Conservation (phyloP, 441 rosid species). For the Populus hybrid region DNA sequence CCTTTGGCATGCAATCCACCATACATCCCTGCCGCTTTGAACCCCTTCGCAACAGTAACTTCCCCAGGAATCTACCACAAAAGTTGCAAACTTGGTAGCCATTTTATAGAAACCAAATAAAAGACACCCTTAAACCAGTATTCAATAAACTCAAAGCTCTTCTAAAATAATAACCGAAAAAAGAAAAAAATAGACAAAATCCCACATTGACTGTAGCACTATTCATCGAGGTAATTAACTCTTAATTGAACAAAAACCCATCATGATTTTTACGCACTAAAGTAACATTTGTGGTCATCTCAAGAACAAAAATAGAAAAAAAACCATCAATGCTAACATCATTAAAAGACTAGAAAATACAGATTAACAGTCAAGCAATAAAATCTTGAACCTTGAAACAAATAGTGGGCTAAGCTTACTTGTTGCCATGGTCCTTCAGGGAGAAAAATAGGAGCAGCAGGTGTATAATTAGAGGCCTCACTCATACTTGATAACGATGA, state of each 20-base stretch:
- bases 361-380: background rate
- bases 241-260: background rate
- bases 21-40: conserved; percentile 79
- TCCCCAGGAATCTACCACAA: conserved; percentile 74
- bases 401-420: conserved; percentile 32
- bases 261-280: background rate
- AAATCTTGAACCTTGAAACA: background rate
- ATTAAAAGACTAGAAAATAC: background rate
- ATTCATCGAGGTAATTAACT: background rate
- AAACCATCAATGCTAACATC: background rate
- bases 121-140: background rate
- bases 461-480: conserved; percentile 52
- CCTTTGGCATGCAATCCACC: conserved; percentile 85
- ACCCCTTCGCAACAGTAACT: conserved; percentile 93
- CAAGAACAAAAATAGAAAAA: background rate
- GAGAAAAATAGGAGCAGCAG: conserved; percentile 82
- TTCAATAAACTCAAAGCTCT: background rate
- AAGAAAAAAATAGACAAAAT: background rate
- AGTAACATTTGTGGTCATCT: background rate
- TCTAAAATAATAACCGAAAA: background rate
- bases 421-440: conserved; percentile 88
- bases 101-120: background rate
- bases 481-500: conserved; percentile 25
- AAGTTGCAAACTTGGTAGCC: background rate
- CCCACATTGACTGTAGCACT: background rate